Conservation (phyloP, 1,139 yeast genomes). For the Lodderomyces pseudojiufengensis region DNA sequence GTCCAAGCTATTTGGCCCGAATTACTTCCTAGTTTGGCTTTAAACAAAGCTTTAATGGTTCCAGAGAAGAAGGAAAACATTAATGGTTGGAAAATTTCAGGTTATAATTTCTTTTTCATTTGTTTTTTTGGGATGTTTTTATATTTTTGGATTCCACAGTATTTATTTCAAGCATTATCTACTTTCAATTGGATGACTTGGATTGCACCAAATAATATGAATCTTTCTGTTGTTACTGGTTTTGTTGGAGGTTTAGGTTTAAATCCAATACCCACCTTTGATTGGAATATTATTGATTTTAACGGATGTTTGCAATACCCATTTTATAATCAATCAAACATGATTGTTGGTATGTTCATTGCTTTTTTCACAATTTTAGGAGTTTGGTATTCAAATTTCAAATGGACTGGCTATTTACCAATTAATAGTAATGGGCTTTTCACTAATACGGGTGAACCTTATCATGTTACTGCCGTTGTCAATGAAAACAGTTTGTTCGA, state of each 20-base stretch:
- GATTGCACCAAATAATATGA: conserved; percentile 30
- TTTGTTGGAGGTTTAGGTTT: conserved; percentile 51
- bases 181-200: conserved; percentile 38
- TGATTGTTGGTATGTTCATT: conserved; percentile 40
- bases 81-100: conserved; percentile 35
- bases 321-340: conserved; percentile 42
- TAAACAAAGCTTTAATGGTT: conserved; percentile 49
- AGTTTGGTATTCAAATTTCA: conserved; percentile 48
- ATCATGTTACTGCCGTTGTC: conserved; percentile 40
- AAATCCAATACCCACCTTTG: conserved; percentile 55
- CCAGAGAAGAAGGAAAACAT: conserved; percentile 40
- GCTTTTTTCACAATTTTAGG: conserved; percentile 43
- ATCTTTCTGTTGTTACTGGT: conserved; percentile 57
- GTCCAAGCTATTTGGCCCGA: conserved; percentile 56
- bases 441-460: conserved; percentile 45
- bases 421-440: conserved; percentile 45
- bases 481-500: conserved; percentile 36
- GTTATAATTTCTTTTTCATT: conserved; percentile 28
- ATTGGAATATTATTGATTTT: conserved; percentile 38
- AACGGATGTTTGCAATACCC: conserved; percentile 36
- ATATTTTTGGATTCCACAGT: conserved; percentile 36
- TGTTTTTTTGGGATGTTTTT: conserved; percentile 22
- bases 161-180: conserved; percentile 28
- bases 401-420: conserved; percentile 53
- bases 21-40: conserved; percentile 50